A percentile compares a stretch with the other conserved stretches of the same genome.
Evolutionary conservation across 352 stramenopile species (phyloP).

Genomic region (Pythium aphanidermatum): DNA sequence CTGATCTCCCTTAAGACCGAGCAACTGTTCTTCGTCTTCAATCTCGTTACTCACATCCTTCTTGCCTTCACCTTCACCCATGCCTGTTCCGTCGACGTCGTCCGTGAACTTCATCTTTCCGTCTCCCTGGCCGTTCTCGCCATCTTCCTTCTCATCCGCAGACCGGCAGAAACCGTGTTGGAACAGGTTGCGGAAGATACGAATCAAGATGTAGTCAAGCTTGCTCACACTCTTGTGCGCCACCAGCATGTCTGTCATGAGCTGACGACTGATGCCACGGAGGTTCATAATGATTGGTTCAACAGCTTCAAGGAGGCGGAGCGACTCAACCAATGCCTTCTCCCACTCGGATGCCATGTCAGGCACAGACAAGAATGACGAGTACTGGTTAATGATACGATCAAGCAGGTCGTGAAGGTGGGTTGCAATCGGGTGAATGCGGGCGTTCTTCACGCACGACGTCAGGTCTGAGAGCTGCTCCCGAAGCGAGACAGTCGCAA

Average conservation of each 20-base stretch:
- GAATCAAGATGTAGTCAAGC: constrained; percentile 92
- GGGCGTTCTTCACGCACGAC: constrained; percentile 55
- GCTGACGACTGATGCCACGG: constrained; percentile 70
- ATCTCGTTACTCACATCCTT: constrained; percentile 99
- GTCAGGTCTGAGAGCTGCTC: constrained; percentile 45
- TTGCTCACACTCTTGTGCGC: constrained; percentile 92
- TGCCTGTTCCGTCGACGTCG: constrained; percentile 98
- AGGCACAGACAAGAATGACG: constrained; percentile 19
- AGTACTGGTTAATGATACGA: constrained; percentile 47
- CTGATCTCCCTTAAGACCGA: constrained; percentile 94
- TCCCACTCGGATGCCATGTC: constrained; percentile 14
- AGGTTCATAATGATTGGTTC: constrained; percentile 59
- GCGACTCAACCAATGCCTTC: constrained; percentile 21
- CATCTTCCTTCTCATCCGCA: constrained; percentile 57
- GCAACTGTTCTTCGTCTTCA: constrained; percentile 99
- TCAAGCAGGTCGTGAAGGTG: constrained; percentile 44
- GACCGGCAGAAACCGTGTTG: constrained; percentile 94
- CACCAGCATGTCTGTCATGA: constrained; percentile 73
- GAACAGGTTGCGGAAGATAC: constrained; percentile 96
- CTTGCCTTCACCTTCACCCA: constrained; percentile 98
- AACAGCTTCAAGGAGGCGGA: constrained; percentile 52
- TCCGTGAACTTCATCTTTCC: constrained; percentile 96
- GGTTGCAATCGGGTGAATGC: constrained; percentile 62
- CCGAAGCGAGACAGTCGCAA: constrained; percentile 24
- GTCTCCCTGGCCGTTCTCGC: constrained; percentile 77